Evolutionary conservation across 2,329 filamentous ascomycete species (phyloP), one percentile per base, ranked within the genome.

Genomic region (Diaporthe batatas): DNA sequence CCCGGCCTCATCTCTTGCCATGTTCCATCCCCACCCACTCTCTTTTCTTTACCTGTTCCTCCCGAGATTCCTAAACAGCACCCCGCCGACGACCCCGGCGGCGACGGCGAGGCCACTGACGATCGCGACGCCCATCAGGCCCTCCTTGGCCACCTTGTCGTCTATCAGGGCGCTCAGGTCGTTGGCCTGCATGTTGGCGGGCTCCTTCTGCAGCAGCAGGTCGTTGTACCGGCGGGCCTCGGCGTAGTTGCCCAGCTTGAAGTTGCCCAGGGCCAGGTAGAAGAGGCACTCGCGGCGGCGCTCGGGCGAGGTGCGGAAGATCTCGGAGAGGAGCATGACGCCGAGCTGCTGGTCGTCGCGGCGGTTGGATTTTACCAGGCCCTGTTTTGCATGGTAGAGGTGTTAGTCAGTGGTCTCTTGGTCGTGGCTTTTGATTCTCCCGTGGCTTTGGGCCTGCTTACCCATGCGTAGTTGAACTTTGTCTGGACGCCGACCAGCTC

Each of bases 391-490:
- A 0, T 53, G 55, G 5, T 7, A 23, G 34, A 16, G 4, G 34
- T 42, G 36, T 39, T 12, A 57, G 68, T 76, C 58, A 75, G n/a
- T n/a, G n/a, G 67, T 42, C 32, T 32, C 23, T 29, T 23, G 14
- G 39, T 25, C 18, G 6, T 16, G 12, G 12, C 29, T 11, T 47
- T 11, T 47, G 16, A 42, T 64, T 29, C 14, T 0, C 36, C 36
- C 10, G 29, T 18, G 57, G 44, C 21, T 10, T 8, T 2, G 47
- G 47, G 29, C 2, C 29, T 29, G 77, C 87, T 72, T 90, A 97
- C 95, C 96, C 96, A 99, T 81, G 96, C 96, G 83, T 96, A 98
- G 91, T 99, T 99, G 90, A 99, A 99, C 82, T 98, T 98, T 75
- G 96, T 99, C 84, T 99, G 96, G 53, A 99, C 90, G 74, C 96